Base-by-base conservation (phyloP, 192 early-diverging fungal genomes). In the Chytriomyces confervae region DNA sequence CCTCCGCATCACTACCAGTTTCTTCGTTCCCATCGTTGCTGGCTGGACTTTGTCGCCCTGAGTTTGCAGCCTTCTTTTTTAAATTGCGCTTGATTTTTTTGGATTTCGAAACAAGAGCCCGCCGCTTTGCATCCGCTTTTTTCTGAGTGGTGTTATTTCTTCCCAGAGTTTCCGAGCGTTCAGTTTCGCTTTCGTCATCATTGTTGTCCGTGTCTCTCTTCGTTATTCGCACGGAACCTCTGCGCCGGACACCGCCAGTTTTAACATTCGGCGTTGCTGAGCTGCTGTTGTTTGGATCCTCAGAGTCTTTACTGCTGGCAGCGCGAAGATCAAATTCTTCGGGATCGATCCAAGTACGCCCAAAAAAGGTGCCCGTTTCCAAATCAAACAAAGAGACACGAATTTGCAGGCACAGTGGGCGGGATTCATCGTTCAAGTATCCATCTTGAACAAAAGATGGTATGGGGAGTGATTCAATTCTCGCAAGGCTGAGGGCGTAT, bases 301-400 rank as follows among this genome's bases (percentile, higher is more conserved):
- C 36, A n/a, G 43, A 29, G 7, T 67, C 66, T 67, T 46, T 46
- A 29, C 13, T 29, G 7, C 43, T 45, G 9, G 5, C 29, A 36
- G 36, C 53, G 10, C 77, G 50, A n/a, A 79, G 27, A 50, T 79
- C 70, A 51, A 69, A 50, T 65, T 72, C 61, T 1, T 20, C 44
- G 27, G 77, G 74, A 36, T 71, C 53, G 4, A 80, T 72, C 79
- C 79, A 80, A 8, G 79, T 80, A 6, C 75, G 20, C 16, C 79
- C 79, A 72, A 80, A 80, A 69, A 80, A 80, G 8, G 57, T 57
- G 23, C 57, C 61, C 5, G n/a, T 69, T 48, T 80, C 79, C 18
- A 80, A 48, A 51, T 80, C 79, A 69, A 80, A 80, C 45, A 75
- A 46, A 29, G 36, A 47, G 8, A 53, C 47, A 2, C 73, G 79